phyloP scores from a whole-genome alignment of 2,329 filamentous ascomycete species.

The Verticillium isaacii region DNA sequence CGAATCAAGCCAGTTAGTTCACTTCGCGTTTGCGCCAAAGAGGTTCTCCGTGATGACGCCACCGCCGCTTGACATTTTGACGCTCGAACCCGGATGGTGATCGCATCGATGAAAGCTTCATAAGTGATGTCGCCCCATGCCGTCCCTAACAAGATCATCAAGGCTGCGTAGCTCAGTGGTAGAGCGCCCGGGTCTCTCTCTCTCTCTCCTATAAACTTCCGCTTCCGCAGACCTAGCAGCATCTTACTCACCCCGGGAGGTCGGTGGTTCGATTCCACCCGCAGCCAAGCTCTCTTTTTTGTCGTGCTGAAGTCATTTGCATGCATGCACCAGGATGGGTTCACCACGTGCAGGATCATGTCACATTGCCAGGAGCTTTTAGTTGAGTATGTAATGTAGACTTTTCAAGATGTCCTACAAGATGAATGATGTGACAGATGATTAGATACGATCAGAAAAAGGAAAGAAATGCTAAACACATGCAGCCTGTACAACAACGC shows the following conservation, averaged over 20 bases:
- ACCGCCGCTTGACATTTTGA: neutral
- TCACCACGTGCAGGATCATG: neutral
- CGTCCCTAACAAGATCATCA: neutral
- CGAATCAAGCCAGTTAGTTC: neutral
- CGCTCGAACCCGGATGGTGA: no score
- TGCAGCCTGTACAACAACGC: no score
- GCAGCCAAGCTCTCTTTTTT: neutral
- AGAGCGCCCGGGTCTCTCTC: neutral
- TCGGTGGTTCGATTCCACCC: neutral
- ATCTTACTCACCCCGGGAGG: neutral
- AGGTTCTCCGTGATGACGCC: neutral
- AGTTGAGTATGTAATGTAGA: neutral
- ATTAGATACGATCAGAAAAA: neutral
- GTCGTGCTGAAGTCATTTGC: no score
- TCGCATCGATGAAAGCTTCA: neutral
- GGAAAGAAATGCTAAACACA: neutral
- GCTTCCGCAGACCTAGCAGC: neutral
- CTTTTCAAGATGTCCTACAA: neutral
- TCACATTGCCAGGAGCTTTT: neutral
- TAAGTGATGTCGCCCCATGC: neutral
- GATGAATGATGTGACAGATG: neutral
- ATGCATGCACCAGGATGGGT: no score
- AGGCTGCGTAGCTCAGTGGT: neutral
- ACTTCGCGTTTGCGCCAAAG: neutral
- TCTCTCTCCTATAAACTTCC: neutral